Base-by-base conservation (phyloP, 2,329 filamentous ascomycete genomes). In the Lachnellula cervina region DNA sequence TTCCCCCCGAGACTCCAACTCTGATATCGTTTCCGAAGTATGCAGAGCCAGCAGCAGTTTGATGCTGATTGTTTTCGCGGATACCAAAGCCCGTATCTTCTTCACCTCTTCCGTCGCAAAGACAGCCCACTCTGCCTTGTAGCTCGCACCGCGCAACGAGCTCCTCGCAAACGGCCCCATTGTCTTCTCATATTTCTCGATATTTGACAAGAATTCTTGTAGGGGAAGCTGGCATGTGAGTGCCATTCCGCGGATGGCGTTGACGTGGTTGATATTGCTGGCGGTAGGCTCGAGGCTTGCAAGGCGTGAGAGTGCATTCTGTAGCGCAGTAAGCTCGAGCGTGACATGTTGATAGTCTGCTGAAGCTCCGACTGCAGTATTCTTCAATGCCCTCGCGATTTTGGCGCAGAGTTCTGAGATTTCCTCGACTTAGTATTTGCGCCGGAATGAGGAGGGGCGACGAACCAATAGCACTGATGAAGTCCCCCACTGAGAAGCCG, bases 221-320 rank as follows among this genome's bases (percentile, higher is more conserved):
- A 54, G 16, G 1, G 51, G 51, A 11, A 42, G 19, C 21, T 49
- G 34, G 37, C 37, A 54, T 7, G 51, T 34, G 14, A 48, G 44
- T 17, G 44, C 51, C 35, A 54, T 49, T 3, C 51, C 51, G 5
- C 44, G 34, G 45, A 54, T 54, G 14, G 35, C 51, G 19, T 54
- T 54, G 14, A 49, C 43, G 16, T 49, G 51, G 21, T 46, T 25
- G 13, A 19, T n/a, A 48, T 54, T 46, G 23, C 35, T 34, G 11
- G 25, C 34, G 35, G 25, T 46, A 3, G 43, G 44, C 16, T 35
- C 19, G 23, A 46, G 32, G 14, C 28, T 21, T 9, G 32, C 44
- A n/a, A 54, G 23, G 19, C 19, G 35, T 16, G 28, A 46, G n/a
- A 43, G 44, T 3, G 40, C 32, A 16, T 40, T 49, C 40, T 48